Conservation (phyloP, 1,284 basidiomycete genomes). For the Wolfiporia cocos region DNA sequence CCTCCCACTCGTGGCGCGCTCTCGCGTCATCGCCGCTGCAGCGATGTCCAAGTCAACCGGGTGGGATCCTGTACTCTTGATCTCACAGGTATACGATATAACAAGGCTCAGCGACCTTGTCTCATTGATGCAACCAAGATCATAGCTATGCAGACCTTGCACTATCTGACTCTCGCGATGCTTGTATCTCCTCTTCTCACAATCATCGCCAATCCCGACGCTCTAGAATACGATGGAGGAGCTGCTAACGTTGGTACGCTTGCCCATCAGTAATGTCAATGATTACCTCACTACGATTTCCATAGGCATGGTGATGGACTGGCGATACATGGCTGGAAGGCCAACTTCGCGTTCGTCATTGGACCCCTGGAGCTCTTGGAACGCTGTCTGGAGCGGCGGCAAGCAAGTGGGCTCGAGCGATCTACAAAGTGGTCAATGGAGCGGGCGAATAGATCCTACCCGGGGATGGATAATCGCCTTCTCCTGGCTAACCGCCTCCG, state of each 20-base stretch:
- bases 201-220: constrained; percentile 67
- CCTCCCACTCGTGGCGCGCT: too few species aligned
- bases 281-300: constrained; percentile 1
- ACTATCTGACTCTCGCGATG: constrained; percentile 85
- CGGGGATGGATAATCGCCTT: constrained; percentile 85
- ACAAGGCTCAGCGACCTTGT: neutral
- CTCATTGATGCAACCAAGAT: constrained; percentile 50
- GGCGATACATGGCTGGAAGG: constrained; percentile 88
- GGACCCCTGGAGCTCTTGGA: constrained; percentile 58
- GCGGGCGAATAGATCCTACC: constrained; percentile 61
- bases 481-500: constrained; percentile 77
- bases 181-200: constrained; percentile 79
- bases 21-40: too few species aligned
- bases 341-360: constrained; percentile 64
- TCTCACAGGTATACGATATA: constrained; percentile 51
- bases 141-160: constrained; percentile 84
- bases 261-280: neutral
- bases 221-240: constrained; percentile 83
- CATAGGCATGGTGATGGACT: constrained; percentile 90
- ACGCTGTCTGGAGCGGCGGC: constrained; percentile 73
- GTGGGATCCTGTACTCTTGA: constrained; percentile 74
- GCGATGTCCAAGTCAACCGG: constrained; percentile 27
- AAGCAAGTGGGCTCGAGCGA: constrained; percentile 57
- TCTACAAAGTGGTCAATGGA: constrained; percentile 45
- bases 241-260: constrained; percentile 71